Evolutionary conservation across 2,329 filamentous ascomycete species (phyloP), one percentile per base, ranked within the genome.

Genomic region (Alternaria consortialis): DNA sequence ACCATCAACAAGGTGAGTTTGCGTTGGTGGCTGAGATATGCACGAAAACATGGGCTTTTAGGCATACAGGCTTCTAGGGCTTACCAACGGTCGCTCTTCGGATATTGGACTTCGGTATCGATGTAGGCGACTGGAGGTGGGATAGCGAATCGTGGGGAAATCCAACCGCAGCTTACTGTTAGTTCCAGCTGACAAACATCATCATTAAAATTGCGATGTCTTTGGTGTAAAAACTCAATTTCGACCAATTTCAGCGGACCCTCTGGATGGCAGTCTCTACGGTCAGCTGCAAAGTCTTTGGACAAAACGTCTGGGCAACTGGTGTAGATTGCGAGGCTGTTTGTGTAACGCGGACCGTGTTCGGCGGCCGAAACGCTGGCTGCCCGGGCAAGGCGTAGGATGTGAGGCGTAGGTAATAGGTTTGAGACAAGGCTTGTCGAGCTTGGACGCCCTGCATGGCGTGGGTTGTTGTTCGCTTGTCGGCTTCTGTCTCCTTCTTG

Each of bases 291-390:
- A 34, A 20, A 34, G 44, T 17, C 17, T 2, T 32, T 17, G 17
- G 46, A 31, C 34, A n/a, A 27, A 27, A 50, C 34, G 46, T 9
- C 23, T 25, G 34, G 20, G 4, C 32, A 11, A 11, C 31, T 36
- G 31, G 20, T 34, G 46, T 37, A 36, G 20, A 50, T 50, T 50
- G 46, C 46, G 46, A 50, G 31, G 46, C 46, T 37, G 31, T 12
- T 37, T 2, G 32, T 37, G 20, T 27, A 50, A 36, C 13, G 32
- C 46, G 31, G 31, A 37, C 13, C 20, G 31, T 7, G 46, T 37
- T 50, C 46, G 46, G 32, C 46, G 32, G 39, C 46, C 46, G 31
- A 50, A 36, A 36, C 46, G 46, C 23, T 36, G 15, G 46, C 20
- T 50, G 46, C 46, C 46, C 46, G 46, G 20, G 13, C 46, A 36